phyloP scores from a whole-genome alignment of 2,329 filamentous ascomycete genomes.

The Verticillium isaacii region DNA sequence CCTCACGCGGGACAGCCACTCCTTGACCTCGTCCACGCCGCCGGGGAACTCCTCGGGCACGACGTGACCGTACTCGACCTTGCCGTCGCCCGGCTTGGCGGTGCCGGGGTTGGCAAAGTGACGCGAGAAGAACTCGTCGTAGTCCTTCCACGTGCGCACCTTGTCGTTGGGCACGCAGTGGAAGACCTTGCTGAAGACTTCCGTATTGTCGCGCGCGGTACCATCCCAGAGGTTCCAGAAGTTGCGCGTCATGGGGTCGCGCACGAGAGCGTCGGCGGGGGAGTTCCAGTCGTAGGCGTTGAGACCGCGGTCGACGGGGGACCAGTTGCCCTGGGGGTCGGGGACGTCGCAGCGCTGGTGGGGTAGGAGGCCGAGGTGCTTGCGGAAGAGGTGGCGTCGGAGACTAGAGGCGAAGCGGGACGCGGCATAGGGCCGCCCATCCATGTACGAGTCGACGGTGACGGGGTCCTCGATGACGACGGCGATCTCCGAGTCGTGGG shows the following conservation, averaged over 20 bases:
- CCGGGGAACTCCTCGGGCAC: conserved; percentile 73
- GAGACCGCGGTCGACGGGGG: conserved; percentile 62
- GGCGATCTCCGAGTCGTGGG: conserved; percentile 86
- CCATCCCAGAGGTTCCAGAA: conserved; percentile 69
- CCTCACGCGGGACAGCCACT: conserved; percentile 59
- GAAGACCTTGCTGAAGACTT: conserved; percentile 77
- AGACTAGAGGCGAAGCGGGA: conserved; percentile 74
- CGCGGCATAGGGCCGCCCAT: conserved; percentile 66
- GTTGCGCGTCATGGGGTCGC: conserved; percentile 64
- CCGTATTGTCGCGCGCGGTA: conserved; percentile 73
- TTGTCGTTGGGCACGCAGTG: conserved; percentile 68
- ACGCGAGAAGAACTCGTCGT: conserved; percentile 64
- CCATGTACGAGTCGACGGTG: conserved; percentile 67
- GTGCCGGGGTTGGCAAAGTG: conserved; percentile 58
- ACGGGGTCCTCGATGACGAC: conserved; percentile 79
- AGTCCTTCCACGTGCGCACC: conserved; percentile 67
- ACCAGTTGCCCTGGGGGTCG: conserved; percentile 61
- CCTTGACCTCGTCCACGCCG: conserved; percentile 69
- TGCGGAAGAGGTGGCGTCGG: conserved; percentile 81
- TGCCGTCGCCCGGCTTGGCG: conserved; percentile 40
- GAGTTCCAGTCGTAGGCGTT: conserved; percentile 74
- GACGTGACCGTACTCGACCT: conserved; percentile 82
- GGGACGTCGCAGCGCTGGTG: conserved; percentile 65
- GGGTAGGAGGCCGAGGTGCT: conserved; percentile 81
- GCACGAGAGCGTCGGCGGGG: conserved; percentile 61